Percentiles rank a stretch among this genome's conserved stretches.
Conservation (phyloP, 148 eudicot species). For the Rhododendron kiyosumense region DNA sequence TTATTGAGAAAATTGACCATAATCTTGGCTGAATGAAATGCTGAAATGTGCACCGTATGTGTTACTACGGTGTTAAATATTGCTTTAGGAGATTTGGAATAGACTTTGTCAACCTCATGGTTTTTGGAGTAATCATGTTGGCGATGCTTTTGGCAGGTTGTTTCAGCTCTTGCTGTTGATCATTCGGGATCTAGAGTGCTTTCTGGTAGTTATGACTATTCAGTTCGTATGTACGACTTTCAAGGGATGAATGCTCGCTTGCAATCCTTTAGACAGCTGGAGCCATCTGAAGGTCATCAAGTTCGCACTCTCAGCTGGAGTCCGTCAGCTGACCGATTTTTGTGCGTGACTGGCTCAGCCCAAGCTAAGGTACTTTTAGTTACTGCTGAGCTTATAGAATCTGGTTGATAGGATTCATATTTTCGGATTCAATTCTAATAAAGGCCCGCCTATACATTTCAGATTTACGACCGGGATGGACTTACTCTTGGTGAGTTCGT, state of each 20-base stretch:
- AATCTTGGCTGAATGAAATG: not conserved
- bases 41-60: not conserved
- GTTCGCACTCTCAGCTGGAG: conserved; percentile 95
- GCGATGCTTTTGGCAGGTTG: conserved; percentile 57
- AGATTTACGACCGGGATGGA: conserved; percentile 98
- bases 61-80: not conserved
- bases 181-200: conserved; percentile 91
- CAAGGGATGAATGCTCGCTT: conserved; percentile 97
- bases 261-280: conserved; percentile 88
- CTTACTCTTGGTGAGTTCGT: conserved; percentile 91
- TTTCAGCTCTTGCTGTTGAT: conserved; percentile 90
- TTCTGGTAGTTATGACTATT: conserved; percentile 91
- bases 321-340: conserved; percentile 79
- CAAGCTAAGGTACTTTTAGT: conserved; percentile 76
- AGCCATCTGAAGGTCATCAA: conserved; percentile 99
- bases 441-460: conserved; percentile 1
- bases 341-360: conserved; percentile 94
- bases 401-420: not conserved
- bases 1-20: not conserved
- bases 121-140: not conserved
- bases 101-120: not conserved
- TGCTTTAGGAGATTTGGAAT: not conserved
- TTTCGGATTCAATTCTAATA: not conserved
- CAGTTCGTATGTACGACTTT: conserved; percentile 91
- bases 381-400: not conserved